Percentiles rank a stretch among this genome's conserved stretches.
These are phyloP conservation scores for Apiospora saccharicola DNA, from an alignment of 2,329 filamentous ascomycete genomes.

Conservation along the genomic window DNA sequence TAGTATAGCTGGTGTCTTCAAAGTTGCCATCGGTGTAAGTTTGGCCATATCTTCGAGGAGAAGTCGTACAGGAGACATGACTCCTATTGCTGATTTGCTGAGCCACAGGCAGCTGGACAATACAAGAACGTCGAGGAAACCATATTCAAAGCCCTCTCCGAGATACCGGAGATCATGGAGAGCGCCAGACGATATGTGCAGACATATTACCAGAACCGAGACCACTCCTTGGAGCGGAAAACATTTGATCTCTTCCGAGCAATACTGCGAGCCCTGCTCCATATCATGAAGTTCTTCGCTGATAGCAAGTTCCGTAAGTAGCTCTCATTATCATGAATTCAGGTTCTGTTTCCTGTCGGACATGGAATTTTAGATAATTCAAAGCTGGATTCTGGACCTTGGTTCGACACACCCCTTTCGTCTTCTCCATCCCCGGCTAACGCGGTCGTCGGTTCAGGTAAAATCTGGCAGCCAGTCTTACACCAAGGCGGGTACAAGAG, in stretches of 20 bases:
- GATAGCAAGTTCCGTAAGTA: constrained; percentile 20
- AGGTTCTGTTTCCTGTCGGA: too few relatives aligned
- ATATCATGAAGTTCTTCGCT: constrained; percentile 25
- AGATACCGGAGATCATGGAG: background rate
- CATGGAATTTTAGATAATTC: too few relatives aligned
- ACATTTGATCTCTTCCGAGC: constrained; percentile 23
- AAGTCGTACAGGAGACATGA: too few relatives aligned
- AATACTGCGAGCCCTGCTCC: constrained; percentile 11
- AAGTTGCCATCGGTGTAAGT: background rate
- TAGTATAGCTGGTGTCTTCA: constrained; percentile 7
- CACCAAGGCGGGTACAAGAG: constrained; percentile 12
- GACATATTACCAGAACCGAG: background rate
- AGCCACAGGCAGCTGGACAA: background rate
- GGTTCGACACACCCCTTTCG: too few relatives aligned
- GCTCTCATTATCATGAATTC: background rate
- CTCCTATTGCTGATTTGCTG: background rate
- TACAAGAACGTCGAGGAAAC: background rate
- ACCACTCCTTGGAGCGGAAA: background rate
- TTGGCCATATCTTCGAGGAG: too few relatives aligned
- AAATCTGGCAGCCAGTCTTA: background rate
- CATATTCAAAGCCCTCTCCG: background rate
- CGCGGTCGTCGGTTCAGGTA: background rate
- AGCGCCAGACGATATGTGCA: background rate
- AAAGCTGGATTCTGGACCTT: too few relatives aligned
- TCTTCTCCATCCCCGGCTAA: too few relatives aligned